A percentile compares a stretch with the other conserved stretches of the same genome.
phyloP scores from a whole-genome alignment of 495 filamentous ascomycete species.

The Aspergillus saccharolyticus region DNA sequence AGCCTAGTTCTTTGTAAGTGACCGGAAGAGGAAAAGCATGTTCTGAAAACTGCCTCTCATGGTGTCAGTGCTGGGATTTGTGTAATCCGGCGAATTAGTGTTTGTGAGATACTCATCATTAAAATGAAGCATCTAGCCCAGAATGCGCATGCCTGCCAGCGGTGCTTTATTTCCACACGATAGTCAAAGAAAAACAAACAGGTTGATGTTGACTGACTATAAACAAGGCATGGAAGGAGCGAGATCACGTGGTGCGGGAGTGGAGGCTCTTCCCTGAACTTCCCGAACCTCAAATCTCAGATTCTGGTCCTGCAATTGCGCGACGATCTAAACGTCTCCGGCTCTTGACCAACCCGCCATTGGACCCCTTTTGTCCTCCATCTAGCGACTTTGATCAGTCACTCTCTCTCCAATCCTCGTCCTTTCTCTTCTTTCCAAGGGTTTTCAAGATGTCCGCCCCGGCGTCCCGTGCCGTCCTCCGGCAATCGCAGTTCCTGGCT shows the following conservation, averaged over 20 bases:
- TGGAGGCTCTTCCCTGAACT: conserved; percentile 37
- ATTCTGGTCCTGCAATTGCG: conserved; percentile 41
- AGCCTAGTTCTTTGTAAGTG: too few relatives aligned
- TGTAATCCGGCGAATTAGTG: too few relatives aligned
- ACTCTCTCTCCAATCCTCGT: conserved; percentile 24
- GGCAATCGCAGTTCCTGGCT: conserved; percentile 54
- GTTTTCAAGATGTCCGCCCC: conserved; percentile 42
- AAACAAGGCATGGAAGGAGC: not conserved
- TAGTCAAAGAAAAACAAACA: not conserved
- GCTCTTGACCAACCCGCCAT: conserved; percentile 36
- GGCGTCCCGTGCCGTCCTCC: conserved; percentile 56
- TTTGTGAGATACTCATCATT: too few relatives aligned
- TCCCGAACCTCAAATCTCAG: conserved; percentile 43
- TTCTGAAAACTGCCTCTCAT: too few relatives aligned
- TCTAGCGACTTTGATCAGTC: conserved; percentile 29
- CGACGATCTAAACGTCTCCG: conserved; percentile 25
- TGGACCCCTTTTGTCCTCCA: conserved; percentile 33
- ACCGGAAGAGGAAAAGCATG: too few relatives aligned
- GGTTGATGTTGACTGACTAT: not conserved
- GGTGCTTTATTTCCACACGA: too few relatives aligned
- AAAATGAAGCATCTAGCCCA: too few relatives aligned
- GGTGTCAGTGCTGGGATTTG: too few relatives aligned
- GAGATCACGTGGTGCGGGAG: conserved; percentile 19
- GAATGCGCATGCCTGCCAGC: too few relatives aligned
- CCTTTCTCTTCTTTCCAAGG: conserved; percentile 23